phyloP scores from a whole-genome alignment of 2,329 filamentous ascomycete genomes.

The Macrophomina phaseolina region DNA sequence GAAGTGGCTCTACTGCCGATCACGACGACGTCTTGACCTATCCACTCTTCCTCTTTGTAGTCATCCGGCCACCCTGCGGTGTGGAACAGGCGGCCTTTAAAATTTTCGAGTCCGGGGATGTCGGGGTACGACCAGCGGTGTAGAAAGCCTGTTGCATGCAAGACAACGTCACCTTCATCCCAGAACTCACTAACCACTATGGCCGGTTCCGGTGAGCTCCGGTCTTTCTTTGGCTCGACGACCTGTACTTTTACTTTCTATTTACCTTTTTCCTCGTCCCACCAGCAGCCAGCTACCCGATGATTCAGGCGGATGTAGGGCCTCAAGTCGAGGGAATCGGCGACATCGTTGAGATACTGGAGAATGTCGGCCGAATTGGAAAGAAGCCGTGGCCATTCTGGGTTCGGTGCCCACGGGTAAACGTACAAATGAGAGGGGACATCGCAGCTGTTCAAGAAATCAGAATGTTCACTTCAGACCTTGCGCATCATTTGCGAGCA shows the following conservation, averaged over 20 bases:
- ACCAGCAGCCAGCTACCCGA: not conserved
- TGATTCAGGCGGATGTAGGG: not conserved
- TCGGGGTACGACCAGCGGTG: not conserved
- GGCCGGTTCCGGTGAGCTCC: not conserved
- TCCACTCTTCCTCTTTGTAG: not conserved
- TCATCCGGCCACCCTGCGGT: not conserved
- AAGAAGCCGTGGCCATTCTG: not conserved
- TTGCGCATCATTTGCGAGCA: not conserved
- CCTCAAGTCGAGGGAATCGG: not conserved
- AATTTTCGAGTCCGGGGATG: not conserved
- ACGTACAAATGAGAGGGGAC: not conserved
- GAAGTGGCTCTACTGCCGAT: not conserved
- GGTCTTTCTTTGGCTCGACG: not conserved
- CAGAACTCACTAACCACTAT: not conserved
- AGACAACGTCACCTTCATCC: not conserved
- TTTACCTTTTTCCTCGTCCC: not conserved
- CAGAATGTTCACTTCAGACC: not conserved
- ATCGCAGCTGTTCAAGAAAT: not conserved
- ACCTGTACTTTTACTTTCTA: not conserved
- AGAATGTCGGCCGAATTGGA: not conserved
- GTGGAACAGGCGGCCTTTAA: not conserved
- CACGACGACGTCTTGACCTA: not conserved
- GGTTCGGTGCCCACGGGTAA: not conserved
- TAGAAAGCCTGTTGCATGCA: not conserved
- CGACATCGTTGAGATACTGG: not conserved